These are phyloP conservation scores for Brassica hybrid DNA, from an alignment of 441 rosid species.

Conservation along the genomic window DNA sequence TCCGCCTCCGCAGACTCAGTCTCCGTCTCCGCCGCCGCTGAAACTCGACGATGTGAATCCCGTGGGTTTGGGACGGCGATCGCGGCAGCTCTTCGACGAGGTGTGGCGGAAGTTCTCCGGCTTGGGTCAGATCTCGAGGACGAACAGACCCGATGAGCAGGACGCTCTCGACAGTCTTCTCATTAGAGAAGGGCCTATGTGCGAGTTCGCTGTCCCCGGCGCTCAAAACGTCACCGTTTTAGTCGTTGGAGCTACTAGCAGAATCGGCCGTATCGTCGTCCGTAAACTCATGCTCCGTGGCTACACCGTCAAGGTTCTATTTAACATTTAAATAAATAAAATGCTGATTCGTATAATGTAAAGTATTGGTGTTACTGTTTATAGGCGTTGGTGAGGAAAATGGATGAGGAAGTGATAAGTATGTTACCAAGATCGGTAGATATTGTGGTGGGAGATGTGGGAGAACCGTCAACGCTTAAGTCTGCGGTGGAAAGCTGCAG, in stretches of 20 bases:
- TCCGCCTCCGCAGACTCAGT: constrained; percentile 26
- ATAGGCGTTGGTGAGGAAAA: constrained; percentile 83
- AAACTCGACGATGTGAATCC: constrained; percentile 89
- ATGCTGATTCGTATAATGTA: background rate
- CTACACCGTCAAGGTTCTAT: constrained; percentile 76
- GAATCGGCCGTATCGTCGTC: constrained; percentile 90
- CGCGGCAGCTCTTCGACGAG: constrained; percentile 87
- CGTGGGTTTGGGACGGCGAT: constrained; percentile 84
- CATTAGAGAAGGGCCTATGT: constrained; percentile 87
- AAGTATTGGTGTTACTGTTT: constrained; percentile 2
- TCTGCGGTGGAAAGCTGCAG: constrained; percentile 86
- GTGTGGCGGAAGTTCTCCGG: constrained; percentile 98
- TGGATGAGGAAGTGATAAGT: constrained; percentile 70
- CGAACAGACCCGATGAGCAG: constrained; percentile 66
- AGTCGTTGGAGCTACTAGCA: constrained; percentile 93
- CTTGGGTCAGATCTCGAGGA: constrained; percentile 91
- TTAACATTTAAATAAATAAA: background rate
- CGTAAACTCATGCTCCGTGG: constrained; percentile 97
- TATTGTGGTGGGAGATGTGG: constrained; percentile 87
- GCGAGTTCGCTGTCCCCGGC: constrained; percentile 91
- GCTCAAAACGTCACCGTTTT: constrained; percentile 92
- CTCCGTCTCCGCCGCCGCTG: constrained; percentile 50
- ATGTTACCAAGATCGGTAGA: constrained; percentile 92
- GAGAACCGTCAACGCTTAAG: constrained; percentile 75
- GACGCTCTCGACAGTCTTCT: constrained; percentile 74